Evolutionary conservation across 2,329 filamentous ascomycete species (phyloP).

Genomic region (Fusarium scirpi): DNA sequence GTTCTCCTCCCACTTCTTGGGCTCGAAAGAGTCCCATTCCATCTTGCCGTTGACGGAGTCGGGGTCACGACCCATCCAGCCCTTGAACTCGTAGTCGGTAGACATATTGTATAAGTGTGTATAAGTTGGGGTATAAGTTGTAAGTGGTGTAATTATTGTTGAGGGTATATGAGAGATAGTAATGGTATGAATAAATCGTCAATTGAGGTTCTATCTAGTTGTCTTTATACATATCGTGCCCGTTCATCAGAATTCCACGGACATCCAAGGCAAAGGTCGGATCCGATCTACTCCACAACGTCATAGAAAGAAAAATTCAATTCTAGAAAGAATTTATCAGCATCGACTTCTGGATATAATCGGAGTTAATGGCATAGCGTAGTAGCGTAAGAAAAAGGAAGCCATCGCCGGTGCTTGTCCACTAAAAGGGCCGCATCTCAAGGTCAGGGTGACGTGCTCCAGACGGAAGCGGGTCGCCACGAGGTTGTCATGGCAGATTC

Average conservation of each 20-base stretch:
- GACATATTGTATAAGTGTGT: slow-evolving; percentile 42
- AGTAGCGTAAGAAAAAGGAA: slow-evolving; percentile 22
- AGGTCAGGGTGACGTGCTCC: slow-evolving; percentile 14
- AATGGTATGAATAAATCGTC: not conserved
- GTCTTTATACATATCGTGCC: slow-evolving; percentile 11
- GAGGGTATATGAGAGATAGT: not conserved
- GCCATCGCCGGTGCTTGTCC: slow-evolving; percentile 25
- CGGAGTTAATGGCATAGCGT: slow-evolving; percentile 17
- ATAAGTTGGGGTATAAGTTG: not conserved
- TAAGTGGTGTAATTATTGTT: not conserved
- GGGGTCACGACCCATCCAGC: slow-evolving; percentile 61
- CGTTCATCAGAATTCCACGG: slow-evolving; percentile 8
- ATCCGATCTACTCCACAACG: slow-evolving; percentile 25
- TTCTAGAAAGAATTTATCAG: slow-evolving; percentile 27
- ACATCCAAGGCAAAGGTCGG: not conserved
- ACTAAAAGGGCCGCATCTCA: slow-evolving; percentile 18
- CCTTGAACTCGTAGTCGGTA: slow-evolving; percentile 61
- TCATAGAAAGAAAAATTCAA: slow-evolving; percentile 21
- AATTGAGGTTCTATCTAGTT: not conserved
- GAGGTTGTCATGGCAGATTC: slow-evolving; percentile 12
- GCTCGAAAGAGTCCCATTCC: slow-evolving; percentile 66
- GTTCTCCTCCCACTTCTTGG: slow-evolving; percentile 72
- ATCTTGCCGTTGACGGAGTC: slow-evolving; percentile 62
- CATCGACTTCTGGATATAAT: slow-evolving; percentile 24
- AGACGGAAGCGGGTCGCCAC: slow-evolving; percentile 22